Evolutionary conservation across 257 asterid genomes (phyloP), one percentile per base, ranked within the genome.

Genomic region (Nicotiana otophora): DNA sequence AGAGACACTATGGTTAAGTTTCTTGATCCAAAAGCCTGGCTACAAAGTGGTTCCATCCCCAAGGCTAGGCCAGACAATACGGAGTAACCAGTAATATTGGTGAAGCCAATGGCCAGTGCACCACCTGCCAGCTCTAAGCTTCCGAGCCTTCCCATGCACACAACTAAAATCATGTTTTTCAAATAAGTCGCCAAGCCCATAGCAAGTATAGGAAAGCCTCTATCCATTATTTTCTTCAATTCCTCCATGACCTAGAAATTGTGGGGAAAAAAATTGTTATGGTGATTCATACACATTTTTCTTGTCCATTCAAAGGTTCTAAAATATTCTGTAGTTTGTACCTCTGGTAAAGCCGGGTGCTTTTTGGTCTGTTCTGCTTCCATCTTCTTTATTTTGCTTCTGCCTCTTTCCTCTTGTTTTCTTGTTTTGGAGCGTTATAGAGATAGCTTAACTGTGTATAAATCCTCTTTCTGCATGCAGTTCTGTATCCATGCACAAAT

Each of bases 31-130:
- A 94, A 92, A 86, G 97, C 97, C 85, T 94, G 98, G 89, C 93
- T 92, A 82, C 97, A 96, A 65, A 96, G 86, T 14, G 98, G 99
- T 81, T 96, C 99, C 99, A 96, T 94, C 75, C 99, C 99, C 90
- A 91, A 89, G 81, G 99, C 96, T 20, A 96, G 91, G 77, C 99
- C 98, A 11, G 88, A 96, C 64, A 96, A 89, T 61, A 96, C 93
- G 8, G 99, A 96, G 88, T 96, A 94, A 33, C 99, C 99, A 14
- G 98, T 93, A 84, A 95, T 95, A 86, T 95, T 95, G 82, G 99
- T 91, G 89, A 95, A 93, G 83, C 98, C 97, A 26, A 96, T 92
- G 91, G 99, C 98, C 88, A 96, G 83, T 64, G 99, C 98, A 17
- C 98, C 99, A 54, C 98, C 98, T 30, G 98, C 99, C 63, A 96